phyloP scores from a whole-genome alignment of 306 rosid species.

The Dalbergia oliveri region DNA sequence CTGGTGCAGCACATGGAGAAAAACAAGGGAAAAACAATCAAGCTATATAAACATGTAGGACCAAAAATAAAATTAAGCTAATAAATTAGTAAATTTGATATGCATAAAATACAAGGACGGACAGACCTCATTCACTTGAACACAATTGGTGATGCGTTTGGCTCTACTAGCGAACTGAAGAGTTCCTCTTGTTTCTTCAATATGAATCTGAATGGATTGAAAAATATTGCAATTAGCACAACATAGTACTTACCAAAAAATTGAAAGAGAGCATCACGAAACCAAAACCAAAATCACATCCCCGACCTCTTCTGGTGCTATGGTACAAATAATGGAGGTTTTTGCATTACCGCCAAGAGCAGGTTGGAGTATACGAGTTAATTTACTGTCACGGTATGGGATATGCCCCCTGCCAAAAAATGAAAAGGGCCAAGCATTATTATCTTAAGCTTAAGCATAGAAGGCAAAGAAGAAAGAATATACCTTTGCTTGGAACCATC shows the following conservation, averaged over 20 bases:
- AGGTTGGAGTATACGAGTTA: slow-evolving; percentile 98
- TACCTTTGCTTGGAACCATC: slow-evolving; percentile 92
- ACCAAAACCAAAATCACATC: slow-evolving; percentile 1
- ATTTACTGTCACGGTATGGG: slow-evolving; percentile 96
- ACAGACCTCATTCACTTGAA: slow-evolving; percentile 90
- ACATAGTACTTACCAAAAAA: not conserved
- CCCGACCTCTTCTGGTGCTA: slow-evolving; percentile 97
- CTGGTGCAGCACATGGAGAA: not conserved
- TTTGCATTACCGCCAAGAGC: slow-evolving; percentile 99
- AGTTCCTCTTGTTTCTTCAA: slow-evolving; percentile 97
- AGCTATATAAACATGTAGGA: slow-evolving; percentile 9
- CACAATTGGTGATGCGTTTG: slow-evolving; percentile 92
- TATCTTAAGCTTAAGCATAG: slow-evolving; percentile 5
- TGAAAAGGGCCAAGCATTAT: slow-evolving; percentile 30
- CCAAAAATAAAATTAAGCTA: not conserved
- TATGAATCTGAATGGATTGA: slow-evolving; percentile 65
- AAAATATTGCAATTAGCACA: slow-evolving; percentile 24
- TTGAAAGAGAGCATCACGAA: not conserved
- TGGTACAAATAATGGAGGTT: slow-evolving; percentile 92
- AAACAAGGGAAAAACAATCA: not conserved
- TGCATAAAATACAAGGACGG: slow-evolving; percentile 27
- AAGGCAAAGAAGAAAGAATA: slow-evolving; percentile 6
- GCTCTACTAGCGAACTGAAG: slow-evolving; percentile 99
- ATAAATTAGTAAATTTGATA: slow-evolving; percentile 7
- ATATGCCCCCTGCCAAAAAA: slow-evolving; percentile 76